Conservation (phyloP, 1,284 basidiomycete species). For the Anthracocystis setariae region DNA sequence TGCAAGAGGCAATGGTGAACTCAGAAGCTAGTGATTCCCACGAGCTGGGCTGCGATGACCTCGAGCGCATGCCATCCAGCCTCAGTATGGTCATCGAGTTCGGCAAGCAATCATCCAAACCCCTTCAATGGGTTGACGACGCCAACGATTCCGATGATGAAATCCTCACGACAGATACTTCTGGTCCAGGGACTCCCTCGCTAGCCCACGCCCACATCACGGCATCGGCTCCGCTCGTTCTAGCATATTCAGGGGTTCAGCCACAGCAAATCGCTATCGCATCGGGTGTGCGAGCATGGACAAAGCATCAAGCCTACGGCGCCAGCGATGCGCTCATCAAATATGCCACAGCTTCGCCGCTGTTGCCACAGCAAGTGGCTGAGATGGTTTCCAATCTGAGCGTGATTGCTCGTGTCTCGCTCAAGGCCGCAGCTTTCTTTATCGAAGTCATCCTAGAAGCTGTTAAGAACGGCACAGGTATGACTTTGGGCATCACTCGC, state of each 20-base stretch:
- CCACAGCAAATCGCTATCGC: constrained; percentile 32
- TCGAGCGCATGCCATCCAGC: constrained; percentile 27
- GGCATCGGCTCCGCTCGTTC: constrained; percentile 23
- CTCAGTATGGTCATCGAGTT: constrained; percentile 31
- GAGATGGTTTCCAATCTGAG: constrained; percentile 55
- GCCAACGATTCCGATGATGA: constrained; percentile 18
- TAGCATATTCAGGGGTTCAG: constrained; percentile 31
- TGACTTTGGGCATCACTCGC: constrained; percentile 54
- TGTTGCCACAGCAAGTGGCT: constrained; percentile 56
- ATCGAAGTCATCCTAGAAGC: constrained; percentile 60
- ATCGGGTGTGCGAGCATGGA: constrained; percentile 44
- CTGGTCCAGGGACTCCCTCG: constrained; percentile 18
- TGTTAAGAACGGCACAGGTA: constrained; percentile 49
- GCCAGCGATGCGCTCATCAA: constrained; percentile 53
- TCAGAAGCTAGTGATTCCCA: constrained; percentile 1
- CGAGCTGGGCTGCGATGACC: constrained; percentile 18
- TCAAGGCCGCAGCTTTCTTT: constrained; percentile 61
- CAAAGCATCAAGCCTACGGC: constrained; percentile 41
- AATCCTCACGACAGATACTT: constrained; percentile 23
- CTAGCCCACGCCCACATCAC: constrained; percentile 9
- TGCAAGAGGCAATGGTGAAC: constrained; percentile 3
- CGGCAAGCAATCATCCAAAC: constrained; percentile 21
- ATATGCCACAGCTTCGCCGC: constrained; percentile 50
- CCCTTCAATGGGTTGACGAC: constrained; percentile 38
- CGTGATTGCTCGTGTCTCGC: constrained; percentile 55